Evolutionary conservation across 1,284 basidiomycete species (phyloP).

Genomic region (Tremellales sp.): DNA sequence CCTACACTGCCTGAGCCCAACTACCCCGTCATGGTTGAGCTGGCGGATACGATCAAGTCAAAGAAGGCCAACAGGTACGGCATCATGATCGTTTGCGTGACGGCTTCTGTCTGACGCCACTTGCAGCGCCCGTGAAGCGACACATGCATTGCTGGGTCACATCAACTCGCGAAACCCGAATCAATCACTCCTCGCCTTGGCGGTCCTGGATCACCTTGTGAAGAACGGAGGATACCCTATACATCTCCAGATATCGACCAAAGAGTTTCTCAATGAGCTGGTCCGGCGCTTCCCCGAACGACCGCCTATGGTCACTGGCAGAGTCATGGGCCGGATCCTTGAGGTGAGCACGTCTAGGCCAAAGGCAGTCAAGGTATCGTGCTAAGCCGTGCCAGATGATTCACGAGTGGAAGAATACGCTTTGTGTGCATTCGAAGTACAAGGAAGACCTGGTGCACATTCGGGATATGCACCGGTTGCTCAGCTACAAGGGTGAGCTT

Average conservation of each 20-base stretch:
- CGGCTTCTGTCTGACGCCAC: slow-evolving; percentile 1
- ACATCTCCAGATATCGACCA: slow-evolving; percentile 96
- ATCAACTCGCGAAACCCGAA: slow-evolving; percentile 47
- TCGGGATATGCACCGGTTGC: slow-evolving; percentile 91
- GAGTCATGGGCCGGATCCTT: slow-evolving; percentile 90
- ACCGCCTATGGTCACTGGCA: slow-evolving; percentile 88
- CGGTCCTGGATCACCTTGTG: slow-evolving; percentile 85
- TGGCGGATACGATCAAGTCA: slow-evolving; percentile 85
- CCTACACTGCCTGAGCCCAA: slow-evolving; percentile 83
- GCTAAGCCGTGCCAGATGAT: slow-evolving; percentile 58
- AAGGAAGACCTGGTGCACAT: slow-evolving; percentile 97
- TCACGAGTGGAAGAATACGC: slow-evolving; percentile 90
- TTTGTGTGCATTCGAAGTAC: slow-evolving; percentile 85
- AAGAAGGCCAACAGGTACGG: slow-evolving; percentile 95
- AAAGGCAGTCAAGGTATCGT: too few species aligned
- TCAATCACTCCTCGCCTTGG: slow-evolving; percentile 37
- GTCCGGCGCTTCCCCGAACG: slow-evolving; percentile 96
- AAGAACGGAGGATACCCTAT: slow-evolving; percentile 95
- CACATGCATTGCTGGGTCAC: slow-evolving; percentile 53
- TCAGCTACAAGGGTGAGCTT: slow-evolving; percentile 80
- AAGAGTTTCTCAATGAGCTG: slow-evolving; percentile 98
- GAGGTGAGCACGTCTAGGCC: too few species aligned
- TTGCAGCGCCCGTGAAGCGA: slow-evolving; percentile 34
- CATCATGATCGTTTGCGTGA: not conserved
- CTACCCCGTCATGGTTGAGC: slow-evolving; percentile 85